phyloP scores from a whole-genome alignment of 129 eudicot species.

The Flaveria brownii region DNA sequence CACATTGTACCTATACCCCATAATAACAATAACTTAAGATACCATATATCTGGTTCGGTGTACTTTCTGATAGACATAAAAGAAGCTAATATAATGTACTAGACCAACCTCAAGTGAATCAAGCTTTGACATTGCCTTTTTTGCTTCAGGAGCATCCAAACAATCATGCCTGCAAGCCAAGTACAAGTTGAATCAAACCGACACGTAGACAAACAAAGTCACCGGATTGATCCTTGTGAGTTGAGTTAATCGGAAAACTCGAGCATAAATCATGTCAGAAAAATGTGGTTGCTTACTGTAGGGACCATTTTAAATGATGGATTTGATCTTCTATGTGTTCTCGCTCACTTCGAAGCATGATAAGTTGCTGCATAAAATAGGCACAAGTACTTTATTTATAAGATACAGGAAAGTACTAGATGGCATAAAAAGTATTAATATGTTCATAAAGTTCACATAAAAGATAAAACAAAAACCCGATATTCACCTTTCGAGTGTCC shows the following conservation, averaged over 20 bases:
- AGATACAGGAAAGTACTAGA: not conserved
- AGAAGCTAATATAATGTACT: not conserved
- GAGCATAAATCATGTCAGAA: not conserved
- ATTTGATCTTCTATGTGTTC: slow-evolving; percentile 75
- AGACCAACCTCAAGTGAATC: slow-evolving; percentile 55
- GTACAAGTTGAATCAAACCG: slow-evolving; percentile 16
- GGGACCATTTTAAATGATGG: slow-evolving; percentile 84
- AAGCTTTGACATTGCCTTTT: slow-evolving; percentile 43
- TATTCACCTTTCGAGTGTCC: slow-evolving; percentile 80
- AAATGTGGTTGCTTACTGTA: slow-evolving; percentile 46
- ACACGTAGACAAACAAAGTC: not conserved
- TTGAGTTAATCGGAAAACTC: not conserved
- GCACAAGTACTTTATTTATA: not conserved
- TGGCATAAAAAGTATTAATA: too few relatives aligned
- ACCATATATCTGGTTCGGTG: not conserved
- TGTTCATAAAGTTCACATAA: too few relatives aligned
- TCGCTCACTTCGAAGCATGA: slow-evolving; percentile 67
- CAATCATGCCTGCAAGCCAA: slow-evolving; percentile 48
- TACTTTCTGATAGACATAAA: not conserved
- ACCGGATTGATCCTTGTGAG: not conserved
- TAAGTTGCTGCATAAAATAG: slow-evolving; percentile 61
- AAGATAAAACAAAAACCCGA: not conserved
- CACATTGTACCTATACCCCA: slow-evolving; percentile 37
- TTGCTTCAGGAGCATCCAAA: slow-evolving; percentile 36
- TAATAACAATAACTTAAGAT: not conserved